Base-by-base conservation (phyloP, 768 basidiomycete species). In the Lepiota brunneoincarnata region DNA sequence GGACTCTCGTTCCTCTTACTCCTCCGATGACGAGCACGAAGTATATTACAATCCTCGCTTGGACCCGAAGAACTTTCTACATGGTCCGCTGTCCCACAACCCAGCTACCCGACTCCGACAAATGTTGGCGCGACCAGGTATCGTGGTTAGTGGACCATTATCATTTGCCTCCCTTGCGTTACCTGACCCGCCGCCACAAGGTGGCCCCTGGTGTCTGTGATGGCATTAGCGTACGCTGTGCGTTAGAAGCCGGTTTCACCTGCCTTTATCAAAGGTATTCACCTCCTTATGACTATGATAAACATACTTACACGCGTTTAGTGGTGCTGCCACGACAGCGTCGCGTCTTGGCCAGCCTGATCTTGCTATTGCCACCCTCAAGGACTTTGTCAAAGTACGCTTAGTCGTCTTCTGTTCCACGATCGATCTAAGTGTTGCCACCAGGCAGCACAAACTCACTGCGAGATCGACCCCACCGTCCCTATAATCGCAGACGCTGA, bases 401-500 rank as follows among this genome's bases (percentile, higher is more conserved):
- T 49, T n/a, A 17, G 41, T 52, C 43, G 7, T 28, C 20, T 42
- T 50, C 36, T 15, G 11, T 6, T 28, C 10, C 17, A 18, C 24
- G 23, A 17, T 26, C 26, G 12, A 17, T 34, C 23, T 15, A 58
- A 20, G 49, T 41, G 26, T 40, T 55, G 7, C 14, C 21, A 43
- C 24, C 49, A 82, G 79, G 81, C 80, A 48, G 87, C 82, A 2
- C 80, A 82, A 63, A 86, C 88, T 83, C 84, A 89, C 49, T 83
- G 82, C 68, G 73, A 82, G 47, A 61, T 89, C 42, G 72, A 82
- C 60, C 86, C 87, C 0, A 75, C 80, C 1, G 73, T 78, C 0
- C 88, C 88, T 0, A 82, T 91, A 17, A 89, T 91, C 56, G 88
- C 87, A 1, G 88, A 91, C 59, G 88, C 88, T 10, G 89, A 91